A percentile compares a stretch with the other conserved stretches of the same genome.
phyloP scores from a whole-genome alignment of 495 filamentous ascomycete species.

The Lasiosphaeris hirsuta region DNA sequence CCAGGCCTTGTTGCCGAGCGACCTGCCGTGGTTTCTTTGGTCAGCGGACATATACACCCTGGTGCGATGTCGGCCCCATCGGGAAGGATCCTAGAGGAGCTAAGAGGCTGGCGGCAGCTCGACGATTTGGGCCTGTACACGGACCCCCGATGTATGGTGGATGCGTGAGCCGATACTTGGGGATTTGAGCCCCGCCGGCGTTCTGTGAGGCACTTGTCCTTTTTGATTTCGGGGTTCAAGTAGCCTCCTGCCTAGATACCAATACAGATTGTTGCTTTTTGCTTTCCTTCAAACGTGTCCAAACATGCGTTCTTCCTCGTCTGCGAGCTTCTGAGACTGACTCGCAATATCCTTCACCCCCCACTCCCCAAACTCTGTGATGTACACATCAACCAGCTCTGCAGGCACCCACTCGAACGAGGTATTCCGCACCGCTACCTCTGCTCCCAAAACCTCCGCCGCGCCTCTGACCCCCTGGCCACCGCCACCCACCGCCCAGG shows the following conservation, averaged over 20 bases:
- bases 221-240: background rate
- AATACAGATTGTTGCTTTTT: background rate
- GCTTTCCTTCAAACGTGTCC: constrained; percentile 20
- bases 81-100: no score
- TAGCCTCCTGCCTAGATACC: background rate
- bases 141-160: background rate
- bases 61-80: no score
- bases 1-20: no score
- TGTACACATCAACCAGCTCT: constrained; percentile 50
- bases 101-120: no score
- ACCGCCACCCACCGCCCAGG: constrained; percentile 41
- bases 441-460: constrained; percentile 7
- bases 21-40: no score
- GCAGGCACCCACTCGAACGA: constrained; percentile 67
- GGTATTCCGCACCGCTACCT: constrained; percentile 50
- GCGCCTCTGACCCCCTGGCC: constrained; percentile 17
- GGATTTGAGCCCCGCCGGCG: background rate
- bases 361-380: constrained; percentile 51
- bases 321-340: constrained; percentile 27
- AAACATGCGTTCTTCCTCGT: constrained; percentile 32
- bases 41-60: no score
- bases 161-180: background rate
- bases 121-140: no score
- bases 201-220: background rate
- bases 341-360: constrained; percentile 27